Base-by-base conservation (phyloP, 345 rosid species). In the Trapa incisa region DNA sequence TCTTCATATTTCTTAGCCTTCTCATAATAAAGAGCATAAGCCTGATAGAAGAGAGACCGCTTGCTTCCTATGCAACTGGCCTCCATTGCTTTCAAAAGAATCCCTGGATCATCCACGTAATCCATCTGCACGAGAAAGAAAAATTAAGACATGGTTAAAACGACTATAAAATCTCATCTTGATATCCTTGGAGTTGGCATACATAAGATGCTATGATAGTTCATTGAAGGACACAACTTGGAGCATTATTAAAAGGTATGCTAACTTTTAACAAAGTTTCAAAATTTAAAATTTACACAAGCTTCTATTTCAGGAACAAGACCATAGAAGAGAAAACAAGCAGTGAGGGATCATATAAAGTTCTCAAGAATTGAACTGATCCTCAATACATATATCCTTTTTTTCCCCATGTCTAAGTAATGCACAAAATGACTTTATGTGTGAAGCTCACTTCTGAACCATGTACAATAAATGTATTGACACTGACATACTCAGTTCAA, bases 1-100 rank as follows among this genome's bases (percentile, higher is more conserved):
- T 88, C 96, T 42, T 84, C 88, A 65, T 80, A 88, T 64, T 83
- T 90, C 88, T 85, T 93, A 58, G 78, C 76, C 83, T 88, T 90
- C 83, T 90, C 98, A 67, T 88, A 83, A 74, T 83, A 85, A 47
- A 93, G 92, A 65, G 95, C 92, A 78, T 93, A 84, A 1, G 98
- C 98, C 72, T 87, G 96, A 78, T 88, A 93, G 82, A 85, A 93
- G 72, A 88, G 74, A 43, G 98, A 78, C 50, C 77, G 71, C 72
- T 84, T 85, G 36, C 69, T 77, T 65, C 98, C 98, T 61, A 93
- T 84, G n/a, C 70, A 62, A 63, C 85, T 88, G 75, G 72, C 68
- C 80, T 90, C 97, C 98, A 93, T 93, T 22, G 77, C 78, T 67
- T 80, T 84, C 75, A 93, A 71, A 56, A 93, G 72, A 33, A 77